Evolutionary conservation across 73 alveolate genomes (phyloP).

Genomic region (Loxodes magnus): DNA sequence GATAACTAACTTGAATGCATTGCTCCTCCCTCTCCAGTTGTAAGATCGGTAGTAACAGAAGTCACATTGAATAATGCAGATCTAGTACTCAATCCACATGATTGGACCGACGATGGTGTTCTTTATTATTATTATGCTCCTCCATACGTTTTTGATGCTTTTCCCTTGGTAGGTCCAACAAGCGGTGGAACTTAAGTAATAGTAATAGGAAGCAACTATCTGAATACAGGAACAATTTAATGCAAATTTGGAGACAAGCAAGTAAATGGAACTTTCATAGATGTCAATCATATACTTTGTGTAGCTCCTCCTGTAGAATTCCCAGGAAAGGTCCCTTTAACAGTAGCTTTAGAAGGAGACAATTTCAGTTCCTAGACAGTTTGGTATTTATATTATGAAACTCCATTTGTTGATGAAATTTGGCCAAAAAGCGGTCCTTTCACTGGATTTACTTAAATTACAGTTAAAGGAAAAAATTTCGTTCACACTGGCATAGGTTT

Average conservation of each 20-base stretch:
- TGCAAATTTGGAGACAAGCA: conserved; percentile 74
- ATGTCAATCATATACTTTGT: conserved; percentile 58
- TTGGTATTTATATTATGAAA: conserved; percentile 62
- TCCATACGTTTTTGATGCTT: conserved; percentile 61
- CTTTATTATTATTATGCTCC: conserved; percentile 75
- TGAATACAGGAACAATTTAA: conserved; percentile 54
- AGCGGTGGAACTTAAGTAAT: conserved; percentile 65
- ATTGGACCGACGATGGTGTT: conserved; percentile 72
- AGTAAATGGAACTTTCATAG: conserved; percentile 55
- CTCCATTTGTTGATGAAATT: conserved; percentile 47
- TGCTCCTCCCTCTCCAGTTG: conserved; percentile 80
- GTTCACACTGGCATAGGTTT: conserved; percentile 55
- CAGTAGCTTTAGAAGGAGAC: conserved; percentile 68
- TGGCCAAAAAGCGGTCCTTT: conserved; percentile 92
- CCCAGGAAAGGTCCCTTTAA: conserved; percentile 67
- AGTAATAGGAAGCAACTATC: conserved; percentile 73
- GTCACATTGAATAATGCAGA: conserved; percentile 44
- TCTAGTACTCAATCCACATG: conserved; percentile 30
- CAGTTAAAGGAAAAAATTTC: conserved; percentile 73
- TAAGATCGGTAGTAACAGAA: conserved; percentile 60
- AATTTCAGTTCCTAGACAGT: conserved; percentile 59
- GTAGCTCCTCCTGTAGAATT: conserved; percentile 59
- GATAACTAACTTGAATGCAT: conserved; percentile 63
- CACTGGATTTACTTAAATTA: conserved; percentile 75
- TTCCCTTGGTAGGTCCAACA: conserved; percentile 80